Evolutionary conservation across 768 basidiomycete species (phyloP).

Genomic region (Mycena haematopus): DNA sequence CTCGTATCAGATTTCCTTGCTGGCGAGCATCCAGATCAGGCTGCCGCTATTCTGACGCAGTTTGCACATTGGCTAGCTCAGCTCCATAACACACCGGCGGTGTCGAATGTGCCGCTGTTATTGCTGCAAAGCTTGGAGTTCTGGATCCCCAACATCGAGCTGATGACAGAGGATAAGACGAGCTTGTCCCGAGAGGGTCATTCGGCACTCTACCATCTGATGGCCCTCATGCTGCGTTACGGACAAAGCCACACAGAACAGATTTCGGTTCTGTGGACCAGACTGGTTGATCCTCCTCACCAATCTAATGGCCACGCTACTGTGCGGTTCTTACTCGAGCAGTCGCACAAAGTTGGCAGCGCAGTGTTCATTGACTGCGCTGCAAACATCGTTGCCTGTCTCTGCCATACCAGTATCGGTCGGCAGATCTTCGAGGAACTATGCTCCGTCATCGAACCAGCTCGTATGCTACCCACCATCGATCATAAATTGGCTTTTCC

Average conservation of each 20-base stretch:
- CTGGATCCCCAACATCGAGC: slow-evolving; percentile 82
- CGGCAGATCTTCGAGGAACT: slow-evolving; percentile 80
- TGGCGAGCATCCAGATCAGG: slow-evolving; percentile 72
- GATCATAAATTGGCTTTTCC: slow-evolving; percentile 74
- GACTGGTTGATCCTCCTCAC: slow-evolving; percentile 74
- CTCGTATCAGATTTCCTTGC: slow-evolving; percentile 81
- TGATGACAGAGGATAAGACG: slow-evolving; percentile 65
- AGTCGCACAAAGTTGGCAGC: slow-evolving; percentile 85
- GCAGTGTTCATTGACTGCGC: slow-evolving; percentile 80
- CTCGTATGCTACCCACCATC: slow-evolving; percentile 79
- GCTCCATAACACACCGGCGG: slow-evolving; percentile 56
- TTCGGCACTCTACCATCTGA: slow-evolving; percentile 77
- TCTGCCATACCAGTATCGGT: slow-evolving; percentile 79
- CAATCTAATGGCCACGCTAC: slow-evolving; percentile 80
- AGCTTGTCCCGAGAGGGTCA: slow-evolving; percentile 64
- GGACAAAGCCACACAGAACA: slow-evolving; percentile 79
- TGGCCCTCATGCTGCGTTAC: slow-evolving; percentile 82
- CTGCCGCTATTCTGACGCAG: slow-evolving; percentile 69
- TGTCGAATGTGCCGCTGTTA: slow-evolving; percentile 55
- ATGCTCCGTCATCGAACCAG: slow-evolving; percentile 84
- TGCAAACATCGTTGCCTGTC: slow-evolving; percentile 80
- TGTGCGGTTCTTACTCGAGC: slow-evolving; percentile 84
- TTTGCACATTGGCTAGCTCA: slow-evolving; percentile 76
- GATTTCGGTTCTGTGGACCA: slow-evolving; percentile 78
- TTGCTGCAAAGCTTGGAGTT: slow-evolving; percentile 81